These are phyloP conservation scores for Hanseniaspora lindneri DNA, from an alignment of 805 yeast genomes.

Conservation along the genomic window DNA sequence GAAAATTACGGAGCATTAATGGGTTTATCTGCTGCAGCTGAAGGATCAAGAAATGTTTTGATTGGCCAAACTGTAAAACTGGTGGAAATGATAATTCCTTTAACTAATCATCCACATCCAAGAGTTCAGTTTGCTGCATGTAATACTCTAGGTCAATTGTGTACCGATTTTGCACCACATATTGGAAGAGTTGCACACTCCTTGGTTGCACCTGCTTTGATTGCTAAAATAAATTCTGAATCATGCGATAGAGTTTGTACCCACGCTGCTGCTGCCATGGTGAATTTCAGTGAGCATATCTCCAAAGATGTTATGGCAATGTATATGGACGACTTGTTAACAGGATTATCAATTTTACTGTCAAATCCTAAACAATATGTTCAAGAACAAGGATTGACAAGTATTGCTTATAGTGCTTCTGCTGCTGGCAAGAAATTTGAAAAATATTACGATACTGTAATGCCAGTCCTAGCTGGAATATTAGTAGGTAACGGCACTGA, in stretches of 20 bases:
- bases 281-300: constrained; percentile 88
- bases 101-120: constrained; percentile 75
- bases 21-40: constrained; percentile 95
- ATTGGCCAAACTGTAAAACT: constrained; percentile 70
- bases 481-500: constrained; percentile 69
- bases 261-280: constrained; percentile 97
- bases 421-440: constrained; percentile 81
- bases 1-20: constrained; percentile 93
- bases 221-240: constrained; percentile 59
- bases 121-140: constrained; percentile 96
- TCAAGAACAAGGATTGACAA: constrained; percentile 93
- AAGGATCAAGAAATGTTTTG: constrained; percentile 86
- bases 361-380: constrained; percentile 84
- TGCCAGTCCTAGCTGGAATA: constrained; percentile 77
- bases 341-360: constrained; percentile 59
- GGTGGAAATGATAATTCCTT: constrained; percentile 72
- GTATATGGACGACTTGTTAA: constrained; percentile 70
- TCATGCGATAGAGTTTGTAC: constrained; percentile 89
- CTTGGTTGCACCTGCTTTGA: constrained; percentile 74
- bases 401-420: constrained; percentile 94
- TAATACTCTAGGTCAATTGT: constrained; percentile 91
- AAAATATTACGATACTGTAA: constrained; percentile 86
- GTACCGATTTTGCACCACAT: constrained; percentile 86
- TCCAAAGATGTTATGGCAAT: constrained; percentile 80
- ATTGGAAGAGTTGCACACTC: constrained; percentile 74